phyloP scores from a whole-genome alignment of 805 yeast species.

The Candida manassasensis region DNA sequence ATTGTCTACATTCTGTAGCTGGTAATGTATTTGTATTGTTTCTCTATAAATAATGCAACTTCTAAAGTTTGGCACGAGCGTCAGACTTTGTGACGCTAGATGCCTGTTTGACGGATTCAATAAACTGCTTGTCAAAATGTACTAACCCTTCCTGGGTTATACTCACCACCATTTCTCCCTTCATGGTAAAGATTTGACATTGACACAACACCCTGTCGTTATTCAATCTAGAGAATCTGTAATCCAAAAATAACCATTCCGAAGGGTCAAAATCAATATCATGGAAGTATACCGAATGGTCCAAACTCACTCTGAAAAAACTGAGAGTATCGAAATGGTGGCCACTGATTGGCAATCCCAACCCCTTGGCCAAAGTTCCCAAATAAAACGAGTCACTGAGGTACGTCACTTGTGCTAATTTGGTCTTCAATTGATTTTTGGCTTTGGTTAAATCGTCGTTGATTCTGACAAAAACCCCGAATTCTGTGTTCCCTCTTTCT shows the following conservation, averaged over 20 bases:
- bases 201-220: conserved; percentile 32
- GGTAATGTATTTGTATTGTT: too few species aligned
- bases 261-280: conserved; percentile 33
- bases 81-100: not conserved
- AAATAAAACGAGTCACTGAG: conserved; percentile 30
- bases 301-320: conserved; percentile 36
- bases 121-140: conserved; percentile 5
- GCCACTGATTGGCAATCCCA: conserved; percentile 18
- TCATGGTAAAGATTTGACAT: conserved; percentile 21
- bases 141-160: conserved; percentile 31
- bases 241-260: conserved; percentile 33
- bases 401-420: conserved; percentile 18
- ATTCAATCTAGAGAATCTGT: conserved; percentile 24
- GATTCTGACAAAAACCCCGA: conserved; percentile 29
- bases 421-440: conserved; percentile 15
- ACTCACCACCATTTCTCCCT: conserved; percentile 26
- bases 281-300: conserved; percentile 33
- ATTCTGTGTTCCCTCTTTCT: conserved; percentile 15
- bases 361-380: conserved; percentile 21
- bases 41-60: too few species aligned
- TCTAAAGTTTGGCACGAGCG: conserved; percentile 1
- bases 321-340: conserved; percentile 7
- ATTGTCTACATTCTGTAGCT: too few species aligned
- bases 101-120: not conserved
- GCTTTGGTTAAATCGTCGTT: conserved; percentile 24